phyloP scores from a whole-genome alignment of 805 yeast genomes.

The Yamadazyma takamatsuzukensis region DNA sequence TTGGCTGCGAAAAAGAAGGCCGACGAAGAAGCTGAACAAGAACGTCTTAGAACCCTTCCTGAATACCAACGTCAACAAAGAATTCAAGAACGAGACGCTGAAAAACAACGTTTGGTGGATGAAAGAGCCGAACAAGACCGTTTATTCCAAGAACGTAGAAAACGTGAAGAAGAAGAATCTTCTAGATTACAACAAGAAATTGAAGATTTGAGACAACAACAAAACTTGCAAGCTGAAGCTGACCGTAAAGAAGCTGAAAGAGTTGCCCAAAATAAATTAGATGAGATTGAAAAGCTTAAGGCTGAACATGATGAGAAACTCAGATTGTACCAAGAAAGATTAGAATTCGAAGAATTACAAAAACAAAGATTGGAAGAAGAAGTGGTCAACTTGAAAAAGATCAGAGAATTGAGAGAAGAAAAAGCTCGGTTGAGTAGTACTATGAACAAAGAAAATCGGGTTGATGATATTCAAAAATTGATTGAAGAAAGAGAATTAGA shows the following conservation, averaged over 20 bases:
- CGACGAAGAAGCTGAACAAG: conserved; percentile 14
- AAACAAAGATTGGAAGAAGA: conserved; percentile 35
- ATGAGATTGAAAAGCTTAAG: conserved; percentile 31
- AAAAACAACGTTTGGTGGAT: conserved; percentile 19
- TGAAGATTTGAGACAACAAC: conserved; percentile 25
- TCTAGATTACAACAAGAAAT: conserved; percentile 27
- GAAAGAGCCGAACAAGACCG: conserved; percentile 27
- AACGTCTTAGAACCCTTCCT: conserved; percentile 17
- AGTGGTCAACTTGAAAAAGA: conserved; percentile 36
- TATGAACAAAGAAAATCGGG: conserved; percentile 16
- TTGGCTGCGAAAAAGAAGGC: conserved; percentile 13
- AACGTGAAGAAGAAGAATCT: conserved; percentile 22
- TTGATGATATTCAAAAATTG: conserved; percentile 25
- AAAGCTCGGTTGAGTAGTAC: conserved; percentile 27
- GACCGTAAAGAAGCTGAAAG: conserved; percentile 24
- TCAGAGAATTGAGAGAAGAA: conserved; percentile 36
- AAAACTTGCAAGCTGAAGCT: conserved; percentile 18
- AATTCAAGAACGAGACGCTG: conserved; percentile 22
- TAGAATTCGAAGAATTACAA: conserved; percentile 37
- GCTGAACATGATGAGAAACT: conserved; percentile 31
- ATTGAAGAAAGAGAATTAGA: conserved; percentile 32
- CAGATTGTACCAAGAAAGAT: conserved; percentile 24
- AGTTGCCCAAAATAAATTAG: conserved; percentile 28
- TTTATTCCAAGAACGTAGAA: conserved; percentile 21
- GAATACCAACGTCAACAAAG: conserved; percentile 25